Conservation (phyloP, 2,329 filamentous ascomycete genomes). For the Pseudocercospora fuligena region DNA sequence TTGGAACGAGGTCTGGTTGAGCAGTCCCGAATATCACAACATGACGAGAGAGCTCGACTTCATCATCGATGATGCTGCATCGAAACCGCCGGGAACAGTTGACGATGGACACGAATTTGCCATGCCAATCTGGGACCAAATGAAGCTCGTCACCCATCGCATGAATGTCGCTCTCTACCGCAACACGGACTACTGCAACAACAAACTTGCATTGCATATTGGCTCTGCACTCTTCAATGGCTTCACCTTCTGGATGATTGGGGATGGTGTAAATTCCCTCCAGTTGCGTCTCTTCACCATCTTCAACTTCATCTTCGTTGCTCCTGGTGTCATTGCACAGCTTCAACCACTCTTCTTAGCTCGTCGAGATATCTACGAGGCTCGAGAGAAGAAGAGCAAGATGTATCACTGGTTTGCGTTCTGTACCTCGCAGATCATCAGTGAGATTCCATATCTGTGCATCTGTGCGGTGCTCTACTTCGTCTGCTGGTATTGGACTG, state of each 20-base stretch:
- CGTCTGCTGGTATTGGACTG: conserved; percentile 43
- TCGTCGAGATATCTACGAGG: conserved; percentile 63
- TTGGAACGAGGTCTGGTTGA: conserved; percentile 53
- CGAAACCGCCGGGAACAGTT: conserved; percentile 42
- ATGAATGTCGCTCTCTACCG: conserved; percentile 66
- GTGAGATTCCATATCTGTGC: conserved; percentile 70
- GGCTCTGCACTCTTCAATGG: conserved; percentile 55
- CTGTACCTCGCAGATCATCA: conserved; percentile 70
- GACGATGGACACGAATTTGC: conserved; percentile 53
- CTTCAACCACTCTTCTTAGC: conserved; percentile 65
- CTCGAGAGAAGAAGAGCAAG: conserved; percentile 66
- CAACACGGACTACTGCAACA: conserved; percentile 69
- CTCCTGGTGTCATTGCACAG: conserved; percentile 57
- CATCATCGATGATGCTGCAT: conserved; percentile 45
- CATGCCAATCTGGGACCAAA: conserved; percentile 49
- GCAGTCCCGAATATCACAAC: conserved; percentile 44
- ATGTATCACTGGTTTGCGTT: conserved; percentile 77
- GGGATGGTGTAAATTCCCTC: conserved; percentile 42
- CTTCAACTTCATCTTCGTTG: conserved; percentile 44
- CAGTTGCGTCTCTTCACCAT: conserved; percentile 42
- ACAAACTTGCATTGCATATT: conserved; percentile 64
- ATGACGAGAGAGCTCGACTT: conserved; percentile 48
- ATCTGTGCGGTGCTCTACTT: conserved; percentile 62
- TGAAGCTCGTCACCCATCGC: conserved; percentile 48
- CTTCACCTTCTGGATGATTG: conserved; percentile 56